Conservation (phyloP, 208 protist genomes). For the Giardia muris region DNA sequence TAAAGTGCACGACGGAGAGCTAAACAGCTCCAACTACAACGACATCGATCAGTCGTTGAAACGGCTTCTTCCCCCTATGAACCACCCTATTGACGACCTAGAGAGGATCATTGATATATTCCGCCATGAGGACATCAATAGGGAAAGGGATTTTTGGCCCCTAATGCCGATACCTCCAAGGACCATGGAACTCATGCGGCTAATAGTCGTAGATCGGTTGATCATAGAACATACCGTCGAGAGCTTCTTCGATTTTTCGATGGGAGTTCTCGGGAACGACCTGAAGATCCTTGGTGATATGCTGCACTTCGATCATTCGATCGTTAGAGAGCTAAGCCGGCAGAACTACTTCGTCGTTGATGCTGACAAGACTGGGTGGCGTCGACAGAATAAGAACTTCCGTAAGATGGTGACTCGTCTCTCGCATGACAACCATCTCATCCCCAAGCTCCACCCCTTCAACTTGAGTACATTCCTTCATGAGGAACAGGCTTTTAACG, state of each 20-base stretch:
- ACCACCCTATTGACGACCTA: neutral
- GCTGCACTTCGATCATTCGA: neutral
- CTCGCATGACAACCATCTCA: no score
- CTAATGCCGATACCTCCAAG: no score
- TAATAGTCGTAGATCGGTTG: neutral
- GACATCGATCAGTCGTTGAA: neutral
- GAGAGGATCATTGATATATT: neutral
- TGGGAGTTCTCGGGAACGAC: neutral
- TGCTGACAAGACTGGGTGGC: neutral
- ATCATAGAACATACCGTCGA: neutral
- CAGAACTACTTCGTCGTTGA: neutral
- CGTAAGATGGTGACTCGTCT: no score
- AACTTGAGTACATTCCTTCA: no score
- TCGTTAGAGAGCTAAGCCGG: neutral
- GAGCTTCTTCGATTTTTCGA: neutral
- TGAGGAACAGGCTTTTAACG: no score
- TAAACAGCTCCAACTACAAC: neutral
- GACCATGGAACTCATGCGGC: neutral
- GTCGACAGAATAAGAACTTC: no score
- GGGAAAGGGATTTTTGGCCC: neutral
- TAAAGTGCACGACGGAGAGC: neutral
- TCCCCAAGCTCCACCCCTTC: no score
- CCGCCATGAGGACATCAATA: neutral
- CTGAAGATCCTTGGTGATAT: neutral
- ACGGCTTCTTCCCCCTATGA: neutral